Base-by-base conservation (phyloP, 2,329 filamentous ascomycete genomes). In the Colletotrichum ledebouriae region DNA sequence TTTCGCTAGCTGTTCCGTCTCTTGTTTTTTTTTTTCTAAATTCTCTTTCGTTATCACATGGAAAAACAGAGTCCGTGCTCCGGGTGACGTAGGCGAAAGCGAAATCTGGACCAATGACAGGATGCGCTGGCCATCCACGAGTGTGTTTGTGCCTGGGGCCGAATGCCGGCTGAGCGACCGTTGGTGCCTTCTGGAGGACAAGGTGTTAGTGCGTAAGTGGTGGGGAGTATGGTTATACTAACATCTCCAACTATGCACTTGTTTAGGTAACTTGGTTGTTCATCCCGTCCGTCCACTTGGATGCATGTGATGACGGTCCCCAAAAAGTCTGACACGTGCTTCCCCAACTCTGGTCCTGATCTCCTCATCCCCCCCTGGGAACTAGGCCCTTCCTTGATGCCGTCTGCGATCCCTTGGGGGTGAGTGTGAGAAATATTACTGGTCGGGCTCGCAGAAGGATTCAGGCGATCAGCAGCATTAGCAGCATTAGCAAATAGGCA, bases 271-370 rank as follows among this genome's bases (percentile, higher is more conserved):
- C 37, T 39, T 39, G 37, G n/a, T 66, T 55, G 61, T 65, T 65
- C 67, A 61, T 67, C 57, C 66, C 59, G 64, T 67, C 64, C 59
- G 33, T 13, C 46, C 25, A 59, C 39, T 41, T 33, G 6, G 50
- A 66, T 63, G 70, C 70, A 71, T 71, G 70, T 71, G 70, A 71
- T 67, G 59, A 53, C 46, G 67, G 56, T 33, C 59, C 33, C 53
- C 22, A 63, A 39, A 57, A 60, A 47, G 34, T 64, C 67, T 71
- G 59, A 70, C 70, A 71, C 70, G 67, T 71, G 70, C 70, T 69
- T 67, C 63, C 57, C 67, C 59, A 61, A 47, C 49, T 55, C 55
- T 62, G 60, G 52, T 25, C 49, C 52, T 63, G 60, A 61, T 63
- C 53, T 56, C 41, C 64, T 25, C 44, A 22, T 25, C 29, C 47